Evolutionary conservation across 495 filamentous ascomycete genomes (phyloP).

Genomic region (Neurospora tetraspora): DNA sequence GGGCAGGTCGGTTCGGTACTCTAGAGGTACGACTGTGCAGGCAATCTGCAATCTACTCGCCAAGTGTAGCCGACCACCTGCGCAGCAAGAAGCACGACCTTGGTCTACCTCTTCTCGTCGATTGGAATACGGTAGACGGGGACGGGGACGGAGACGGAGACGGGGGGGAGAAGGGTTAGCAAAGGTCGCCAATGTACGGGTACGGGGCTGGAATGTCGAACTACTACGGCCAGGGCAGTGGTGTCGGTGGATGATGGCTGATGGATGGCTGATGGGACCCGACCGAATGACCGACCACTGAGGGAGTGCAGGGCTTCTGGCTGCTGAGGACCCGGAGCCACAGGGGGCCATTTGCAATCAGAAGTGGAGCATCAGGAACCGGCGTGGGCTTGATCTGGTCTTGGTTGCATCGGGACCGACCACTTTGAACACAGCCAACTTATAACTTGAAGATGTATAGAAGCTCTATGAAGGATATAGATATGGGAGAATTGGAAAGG

Average conservation of each 20-base stretch:
- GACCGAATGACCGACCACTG: background rate
- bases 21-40: background rate
- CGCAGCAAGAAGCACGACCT: background rate
- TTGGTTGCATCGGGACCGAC: background rate
- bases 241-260: background rate
- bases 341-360: constrained; percentile 14
- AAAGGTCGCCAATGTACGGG: background rate
- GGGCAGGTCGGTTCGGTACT: background rate
- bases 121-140: background rate
- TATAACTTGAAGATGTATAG: background rate
- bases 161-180: background rate
- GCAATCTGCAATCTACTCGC: background rate
- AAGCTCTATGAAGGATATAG: background rate
- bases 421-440: background rate
- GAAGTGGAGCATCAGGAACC: constrained; percentile 15
- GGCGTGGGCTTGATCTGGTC: constrained; percentile 2
- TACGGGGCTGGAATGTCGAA: background rate
- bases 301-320: background rate
- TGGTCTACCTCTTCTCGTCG: background rate
- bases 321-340: background rate
- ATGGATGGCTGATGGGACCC: background rate
- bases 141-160: background rate
- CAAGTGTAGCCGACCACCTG: background rate
- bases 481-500: background rate
- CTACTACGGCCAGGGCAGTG: background rate